These are phyloP conservation scores for Solanum appendiculatum DNA, from an alignment of 257 asterid species.

Conservation along the genomic window DNA sequence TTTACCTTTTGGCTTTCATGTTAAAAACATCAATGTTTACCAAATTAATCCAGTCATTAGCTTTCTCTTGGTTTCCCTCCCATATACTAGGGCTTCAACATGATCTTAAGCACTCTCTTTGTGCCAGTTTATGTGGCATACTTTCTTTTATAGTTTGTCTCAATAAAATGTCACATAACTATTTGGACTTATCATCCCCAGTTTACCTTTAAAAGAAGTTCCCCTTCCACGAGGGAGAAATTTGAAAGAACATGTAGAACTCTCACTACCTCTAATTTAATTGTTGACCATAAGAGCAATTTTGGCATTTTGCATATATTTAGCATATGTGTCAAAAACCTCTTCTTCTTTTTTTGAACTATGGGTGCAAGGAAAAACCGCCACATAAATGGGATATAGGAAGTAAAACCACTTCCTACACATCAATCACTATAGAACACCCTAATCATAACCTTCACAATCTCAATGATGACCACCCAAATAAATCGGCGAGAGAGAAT, in stretches of 20 bases:
- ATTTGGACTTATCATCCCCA: not conserved
- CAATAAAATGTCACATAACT: not conserved
- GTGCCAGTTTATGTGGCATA: not conserved
- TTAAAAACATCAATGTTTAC: not conserved
- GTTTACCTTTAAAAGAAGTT: not conserved
- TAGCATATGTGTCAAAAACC: not conserved
- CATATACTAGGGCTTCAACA: not conserved
- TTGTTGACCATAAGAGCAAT: not conserved
- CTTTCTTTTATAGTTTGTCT: not conserved
- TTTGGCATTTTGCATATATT: not conserved
- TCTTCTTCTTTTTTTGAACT: not conserved
- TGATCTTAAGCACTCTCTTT: not conserved
- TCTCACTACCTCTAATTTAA: not conserved
- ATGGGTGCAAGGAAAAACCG: not conserved
- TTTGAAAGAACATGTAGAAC: not conserved
- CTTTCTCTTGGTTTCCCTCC: not conserved
- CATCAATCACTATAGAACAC: not conserved
- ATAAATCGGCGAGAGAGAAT: not conserved
- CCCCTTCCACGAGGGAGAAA: not conserved
- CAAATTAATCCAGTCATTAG: not conserved
- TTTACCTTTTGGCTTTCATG: not conserved
- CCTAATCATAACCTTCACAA: not conserved
- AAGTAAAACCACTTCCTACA: not conserved
- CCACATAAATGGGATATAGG: not conserved
- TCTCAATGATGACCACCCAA: not conserved